A percentile compares a stretch with the other conserved stretches of the same genome.
Evolutionary conservation across 2,329 filamentous ascomycete species (phyloP).

Genomic region (Cladosporium sp.): DNA sequence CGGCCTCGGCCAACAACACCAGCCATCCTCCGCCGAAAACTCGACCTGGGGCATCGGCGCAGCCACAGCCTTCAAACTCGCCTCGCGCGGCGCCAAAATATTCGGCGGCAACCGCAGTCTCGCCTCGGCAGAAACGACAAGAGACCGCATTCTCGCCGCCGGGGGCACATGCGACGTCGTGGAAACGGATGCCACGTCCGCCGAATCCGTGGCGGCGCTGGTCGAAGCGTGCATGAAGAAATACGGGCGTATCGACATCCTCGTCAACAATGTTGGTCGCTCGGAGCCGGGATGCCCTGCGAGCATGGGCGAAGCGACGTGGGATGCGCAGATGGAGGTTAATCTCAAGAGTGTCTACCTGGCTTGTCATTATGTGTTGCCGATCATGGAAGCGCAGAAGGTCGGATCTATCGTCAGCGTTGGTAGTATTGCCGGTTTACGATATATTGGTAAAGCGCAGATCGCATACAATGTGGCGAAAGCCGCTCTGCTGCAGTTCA

Average conservation of each 20-base stretch:
- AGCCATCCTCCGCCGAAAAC: not conserved
- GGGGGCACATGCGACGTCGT: slow-evolving; percentile 4
- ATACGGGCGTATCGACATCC: slow-evolving; percentile 59
- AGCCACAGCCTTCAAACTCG: slow-evolving; percentile 5
- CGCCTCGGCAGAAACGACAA: not conserved
- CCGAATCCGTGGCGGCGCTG: slow-evolving; percentile 29
- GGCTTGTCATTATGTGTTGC: slow-evolving; percentile 54
- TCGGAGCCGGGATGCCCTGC: slow-evolving; percentile 56
- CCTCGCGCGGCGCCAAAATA: not conserved
- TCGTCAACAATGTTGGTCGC: slow-evolving; percentile 62
- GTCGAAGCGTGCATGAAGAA: slow-evolving; percentile 54
- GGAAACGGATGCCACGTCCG: not conserved
- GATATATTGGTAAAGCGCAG: slow-evolving; percentile 55
- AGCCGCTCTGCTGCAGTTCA: slow-evolving; percentile 74
- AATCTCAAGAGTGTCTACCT: slow-evolving; percentile 60
- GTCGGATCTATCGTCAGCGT: slow-evolving; percentile 43
- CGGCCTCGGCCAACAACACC: not conserved
- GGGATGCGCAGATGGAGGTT: slow-evolving; percentile 56
- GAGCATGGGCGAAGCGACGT: slow-evolving; percentile 49
- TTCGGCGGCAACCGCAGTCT: slow-evolving; percentile 8
- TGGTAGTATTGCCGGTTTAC: slow-evolving; percentile 50
- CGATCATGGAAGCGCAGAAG: slow-evolving; percentile 54
- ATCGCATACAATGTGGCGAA: slow-evolving; percentile 68
- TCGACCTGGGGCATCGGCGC: slow-evolving; percentile 5
- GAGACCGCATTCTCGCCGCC: not conserved